These are phyloP conservation scores for Schizothecium vesticola DNA, from an alignment of 495 filamentous ascomycete species.

Conservation along the genomic window DNA sequence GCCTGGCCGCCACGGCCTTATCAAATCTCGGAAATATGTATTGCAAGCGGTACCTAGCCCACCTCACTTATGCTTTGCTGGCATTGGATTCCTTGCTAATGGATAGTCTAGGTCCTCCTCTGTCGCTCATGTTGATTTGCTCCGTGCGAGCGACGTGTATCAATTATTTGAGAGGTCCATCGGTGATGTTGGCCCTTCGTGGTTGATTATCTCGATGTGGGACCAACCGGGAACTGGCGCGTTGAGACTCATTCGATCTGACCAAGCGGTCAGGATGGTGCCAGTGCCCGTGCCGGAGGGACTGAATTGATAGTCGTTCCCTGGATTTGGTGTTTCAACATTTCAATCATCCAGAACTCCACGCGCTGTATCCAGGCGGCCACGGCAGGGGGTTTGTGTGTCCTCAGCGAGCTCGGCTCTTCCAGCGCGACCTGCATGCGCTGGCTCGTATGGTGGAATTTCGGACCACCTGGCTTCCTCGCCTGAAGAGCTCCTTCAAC, in stretches of 20 bases:
- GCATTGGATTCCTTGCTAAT: not conserved
- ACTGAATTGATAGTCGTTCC: constrained; percentile 10
- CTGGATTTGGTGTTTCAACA: not conserved
- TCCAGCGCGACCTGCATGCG: not conserved
- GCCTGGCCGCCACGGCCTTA: not conserved
- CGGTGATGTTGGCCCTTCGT: constrained; percentile 9
- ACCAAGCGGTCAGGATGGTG: constrained; percentile 23
- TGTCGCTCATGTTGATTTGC: not conserved
- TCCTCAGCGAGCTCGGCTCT: not conserved
- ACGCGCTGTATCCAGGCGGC: not conserved
- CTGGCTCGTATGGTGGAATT: not conserved
- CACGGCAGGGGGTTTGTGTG: not conserved
- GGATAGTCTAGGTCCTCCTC: not conserved
- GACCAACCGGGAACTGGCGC: constrained; percentile 15
- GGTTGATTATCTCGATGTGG: constrained; percentile 19
- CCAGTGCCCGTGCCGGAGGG: not conserved
- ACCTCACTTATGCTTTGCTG: not conserved
- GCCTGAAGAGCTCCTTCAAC: not conserved
- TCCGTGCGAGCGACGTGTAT: constrained; percentile 1
- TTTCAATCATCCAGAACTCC: not conserved
- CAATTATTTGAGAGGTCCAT: constrained; percentile 9
- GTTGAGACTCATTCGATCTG: constrained; percentile 14
- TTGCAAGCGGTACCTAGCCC: not conserved
- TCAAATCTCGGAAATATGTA: not conserved
- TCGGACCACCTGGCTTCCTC: not conserved